These are phyloP conservation scores for Ailanthus altissimus DNA, from an alignment of 345 rosid species.

Conservation along the genomic window DNA sequence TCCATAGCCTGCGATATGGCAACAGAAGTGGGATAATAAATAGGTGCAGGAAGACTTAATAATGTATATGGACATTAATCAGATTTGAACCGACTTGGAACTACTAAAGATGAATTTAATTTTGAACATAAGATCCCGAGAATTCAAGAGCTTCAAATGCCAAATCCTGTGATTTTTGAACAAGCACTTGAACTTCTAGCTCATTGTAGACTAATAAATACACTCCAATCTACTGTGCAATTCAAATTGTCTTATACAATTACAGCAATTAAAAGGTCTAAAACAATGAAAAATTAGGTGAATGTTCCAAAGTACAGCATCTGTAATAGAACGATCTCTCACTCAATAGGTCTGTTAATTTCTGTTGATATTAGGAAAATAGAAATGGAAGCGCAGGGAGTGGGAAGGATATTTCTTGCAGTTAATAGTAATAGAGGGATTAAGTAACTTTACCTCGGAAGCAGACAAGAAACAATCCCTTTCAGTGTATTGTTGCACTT, in stretches of 20 bases:
- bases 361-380: background rate
- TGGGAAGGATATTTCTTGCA: background rate
- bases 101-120: background rate
- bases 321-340: background rate
- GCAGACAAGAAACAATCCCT: constrained; percentile 82
- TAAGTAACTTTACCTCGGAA: constrained; percentile 62
- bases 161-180: background rate
- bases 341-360: background rate
- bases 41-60: background rate
- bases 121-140: background rate
- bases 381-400: background rate
- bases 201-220: background rate
- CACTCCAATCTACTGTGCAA: background rate
- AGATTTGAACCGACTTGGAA: background rate
- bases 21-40: background rate
- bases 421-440: background rate
- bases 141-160: background rate
- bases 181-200: background rate
- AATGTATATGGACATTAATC: background rate
- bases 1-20: constrained; percentile 71
- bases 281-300: background rate
- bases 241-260: background rate
- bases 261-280: background rate
- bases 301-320: background rate
- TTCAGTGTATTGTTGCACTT: constrained; percentile 80